Base-by-base conservation (phyloP, 1,284 basidiomycete genomes). In the Acaromyces ingoldii region DNA sequence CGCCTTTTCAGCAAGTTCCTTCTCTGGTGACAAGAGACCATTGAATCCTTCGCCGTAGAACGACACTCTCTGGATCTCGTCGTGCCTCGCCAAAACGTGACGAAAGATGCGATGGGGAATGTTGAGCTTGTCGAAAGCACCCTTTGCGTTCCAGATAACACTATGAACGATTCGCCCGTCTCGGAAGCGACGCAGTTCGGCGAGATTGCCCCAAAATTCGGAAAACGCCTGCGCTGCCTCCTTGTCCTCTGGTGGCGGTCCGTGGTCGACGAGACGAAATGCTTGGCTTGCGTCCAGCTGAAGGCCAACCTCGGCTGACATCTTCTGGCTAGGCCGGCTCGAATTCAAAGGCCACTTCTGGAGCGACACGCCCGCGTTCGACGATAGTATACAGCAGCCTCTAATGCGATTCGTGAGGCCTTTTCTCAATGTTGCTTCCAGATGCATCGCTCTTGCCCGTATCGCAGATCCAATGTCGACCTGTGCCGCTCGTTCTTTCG, bases 181-280 rank as follows among this genome's bases (percentile, higher is more conserved):
- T 75, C 96, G 92, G 81, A 98, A 99, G 17, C 93, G 83, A n/a
- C 95, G 83, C 19, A 97, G 79, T 74, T 98, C 93, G 0, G 92
- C 85, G 72, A 89, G 89, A 44, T 84, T 80, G 1, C 92, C 93
- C 95, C 95, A 99, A 58, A 98, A 81, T 2, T 83, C 81, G 31
- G 86, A 83, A 80, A 96, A 99, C 1, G 78, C 79, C 38, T 81
- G 78, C 5, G 76, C 77, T 0, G 74, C 78, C 17, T 72, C 77
- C 9, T 54, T 45, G 0, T 82, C 79, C 17, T 79, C 79, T 11
- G 44, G 71, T 0, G 86, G 75, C 0, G 95, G 72, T 1, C 72
- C 72, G 41, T 75, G 72, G 26, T 75, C 72, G n/a, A 75, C 72
- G 52, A 74, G 60, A 40, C 69, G 50, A 47, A 57, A 63, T 2